A percentile compares a stretch with the other conserved stretches of the same genome.
Evolutionary conservation across 75 land plant genomes (phyloP).

Genomic region (Isoetes taiwanensis): DNA sequence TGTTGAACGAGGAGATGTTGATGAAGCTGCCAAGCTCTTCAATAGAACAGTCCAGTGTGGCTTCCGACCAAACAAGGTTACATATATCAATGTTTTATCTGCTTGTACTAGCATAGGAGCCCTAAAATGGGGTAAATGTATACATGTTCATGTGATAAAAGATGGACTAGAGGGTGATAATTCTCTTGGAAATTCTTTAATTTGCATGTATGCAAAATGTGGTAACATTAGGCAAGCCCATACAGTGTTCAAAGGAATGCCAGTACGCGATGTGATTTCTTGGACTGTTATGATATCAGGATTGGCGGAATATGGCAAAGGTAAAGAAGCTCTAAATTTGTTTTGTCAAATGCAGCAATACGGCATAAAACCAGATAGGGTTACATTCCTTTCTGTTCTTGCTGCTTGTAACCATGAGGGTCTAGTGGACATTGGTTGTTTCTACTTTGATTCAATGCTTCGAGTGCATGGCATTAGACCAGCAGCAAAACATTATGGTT

Average conservation of each 20-base stretch:
- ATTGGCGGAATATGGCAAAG: conserved; percentile 16
- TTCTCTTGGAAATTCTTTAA: conserved; percentile 19
- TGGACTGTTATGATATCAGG: conserved; percentile 37
- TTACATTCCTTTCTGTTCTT: too few relatives aligned
- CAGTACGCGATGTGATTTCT: conserved; percentile 16
- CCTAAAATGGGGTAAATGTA: conserved; percentile 17
- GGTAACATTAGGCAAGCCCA: conserved; percentile 13
- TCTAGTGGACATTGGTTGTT: conserved; percentile 33
- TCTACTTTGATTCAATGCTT: conserved; percentile 25
- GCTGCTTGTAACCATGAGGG: conserved; percentile 46
- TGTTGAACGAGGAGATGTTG: background rate
- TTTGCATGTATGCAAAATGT: conserved; percentile 27
- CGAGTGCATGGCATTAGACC: conserved; percentile 26
- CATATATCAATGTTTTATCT: background rate
- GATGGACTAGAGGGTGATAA: conserved; percentile 16
- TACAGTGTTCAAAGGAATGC: conserved; percentile 22
- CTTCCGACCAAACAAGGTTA: background rate
- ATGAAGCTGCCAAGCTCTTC: background rate
- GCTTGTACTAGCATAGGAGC: conserved; percentile 2
- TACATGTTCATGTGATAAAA: conserved; percentile 20
- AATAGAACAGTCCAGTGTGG: background rate
- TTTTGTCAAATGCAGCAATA: conserved; percentile 14
- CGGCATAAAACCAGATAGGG: too few relatives aligned
- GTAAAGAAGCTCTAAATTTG: conserved; percentile 12
- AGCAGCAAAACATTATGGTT: conserved; percentile 35